Evolutionary conservation across 768 basidiomycete species (phyloP).

Genomic region (Lactarius vividus): DNA sequence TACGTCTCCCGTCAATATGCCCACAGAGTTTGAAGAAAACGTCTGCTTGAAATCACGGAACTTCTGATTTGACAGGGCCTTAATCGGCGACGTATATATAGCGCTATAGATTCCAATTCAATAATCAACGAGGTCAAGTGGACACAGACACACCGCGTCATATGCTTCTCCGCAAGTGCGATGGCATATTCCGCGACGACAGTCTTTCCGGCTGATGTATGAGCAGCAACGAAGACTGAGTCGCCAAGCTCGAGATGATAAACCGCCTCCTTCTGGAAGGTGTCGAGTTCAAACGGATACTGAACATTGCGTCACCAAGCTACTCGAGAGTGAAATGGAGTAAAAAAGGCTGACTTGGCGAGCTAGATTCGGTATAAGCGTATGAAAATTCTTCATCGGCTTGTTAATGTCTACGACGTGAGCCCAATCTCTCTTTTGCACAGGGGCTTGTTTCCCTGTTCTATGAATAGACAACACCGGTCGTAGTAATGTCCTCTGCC

Average conservation of each 20-base stretch:
- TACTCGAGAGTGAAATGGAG: background rate
- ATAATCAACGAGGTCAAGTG: background rate
- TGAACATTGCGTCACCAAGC: conserved; percentile 32
- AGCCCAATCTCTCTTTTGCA: conserved; percentile 93
- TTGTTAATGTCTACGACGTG: conserved; percentile 94
- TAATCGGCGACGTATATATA: conserved; percentile 98
- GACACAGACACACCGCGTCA: conserved; percentile 74
- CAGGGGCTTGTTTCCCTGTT: conserved; percentile 42
- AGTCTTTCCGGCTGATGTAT: conserved; percentile 99
- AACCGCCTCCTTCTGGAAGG: conserved; percentile 97
- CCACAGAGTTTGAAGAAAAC: conserved; percentile 86
- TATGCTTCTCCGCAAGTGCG: conserved; percentile 93
- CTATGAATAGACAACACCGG: conserved; percentile 46
- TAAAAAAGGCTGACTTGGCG: conserved; percentile 57
- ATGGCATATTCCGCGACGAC: conserved; percentile 99
- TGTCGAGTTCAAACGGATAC: conserved; percentile 99
- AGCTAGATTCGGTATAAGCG: conserved; percentile 96
- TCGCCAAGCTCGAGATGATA: conserved; percentile 97
- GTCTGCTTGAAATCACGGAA: conserved; percentile 98
- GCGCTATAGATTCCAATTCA: conserved; percentile 51
- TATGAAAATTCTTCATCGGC: conserved; percentile 82
- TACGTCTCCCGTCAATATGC: conserved; percentile 97
- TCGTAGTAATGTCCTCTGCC: conserved; percentile 56
- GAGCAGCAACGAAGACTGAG: conserved; percentile 98
- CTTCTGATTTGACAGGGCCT: conserved; percentile 98